Base-by-base conservation (phyloP, 805 yeast species). In the Kluyveromyces starmeri region DNA sequence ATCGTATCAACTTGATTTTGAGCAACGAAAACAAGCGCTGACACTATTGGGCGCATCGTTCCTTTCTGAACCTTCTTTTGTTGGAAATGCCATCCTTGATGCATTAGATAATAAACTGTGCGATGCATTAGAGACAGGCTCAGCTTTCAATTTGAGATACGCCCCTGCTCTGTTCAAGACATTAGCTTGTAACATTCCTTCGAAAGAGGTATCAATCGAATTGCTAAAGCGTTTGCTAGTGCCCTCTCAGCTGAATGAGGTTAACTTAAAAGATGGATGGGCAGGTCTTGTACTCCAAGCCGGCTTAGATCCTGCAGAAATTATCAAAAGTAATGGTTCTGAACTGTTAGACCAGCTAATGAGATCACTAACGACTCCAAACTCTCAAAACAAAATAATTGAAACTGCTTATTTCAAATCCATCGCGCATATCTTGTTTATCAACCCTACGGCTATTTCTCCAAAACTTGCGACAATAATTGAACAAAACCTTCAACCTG, bases 281-380 rank as follows among this genome's bases (percentile, higher is more conserved):
- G 80, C 85, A 21, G 82, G 82, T 0, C 57, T 85, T 27, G 76
- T 76, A 23, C 71, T 78, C 46, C 62, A 71, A 29, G 69, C 81
- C 6, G 50, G 58, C 2, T 47, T 69, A 20, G 94, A 88, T 51
- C 83, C 95, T 2, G 81, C 81, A 11, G 43, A 46, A 1, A 52
- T 84, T 20, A 71, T 80, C 2, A 38, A 49, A 38, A 41, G 50
- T 18, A 35, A 53, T 53, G 46, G 54, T 37, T 28, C 41, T 4
- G 23, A 48, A 32, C 40, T 50, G 7, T 37, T 51, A 14, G 45
- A 31, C 26, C 46, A 34, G 18, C 46, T 52, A 23, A 32, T 43
- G n/a, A 32, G 39, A 1, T 35, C 51, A 5, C 44, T 58, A 4
- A 26, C 40, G 4, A 39, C 47, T 1, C 42, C 62, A 3, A 42